These are phyloP conservation scores for Bruguiera hainesii DNA, from an alignment of 441 rosid species.

Conservation along the genomic window DNA sequence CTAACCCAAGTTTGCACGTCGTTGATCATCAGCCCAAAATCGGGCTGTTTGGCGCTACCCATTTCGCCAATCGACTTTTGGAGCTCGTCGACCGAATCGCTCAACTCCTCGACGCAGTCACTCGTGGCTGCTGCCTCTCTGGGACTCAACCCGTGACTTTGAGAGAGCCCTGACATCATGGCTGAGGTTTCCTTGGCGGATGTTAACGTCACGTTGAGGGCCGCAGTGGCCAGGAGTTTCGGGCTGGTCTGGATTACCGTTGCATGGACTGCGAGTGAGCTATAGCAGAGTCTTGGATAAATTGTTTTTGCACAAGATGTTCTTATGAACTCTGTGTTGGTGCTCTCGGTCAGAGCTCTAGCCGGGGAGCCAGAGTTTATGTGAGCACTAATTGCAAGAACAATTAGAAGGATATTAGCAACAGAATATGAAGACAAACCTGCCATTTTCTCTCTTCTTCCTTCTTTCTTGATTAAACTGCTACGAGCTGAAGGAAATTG, in stretches of 20 bases:
- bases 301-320: conserved; percentile 57
- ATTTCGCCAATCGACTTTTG: conserved; percentile 54
- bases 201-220: conserved; percentile 59
- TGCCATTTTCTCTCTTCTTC: conserved; percentile 18
- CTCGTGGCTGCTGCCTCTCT: conserved; percentile 51
- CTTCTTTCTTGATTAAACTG: no score
- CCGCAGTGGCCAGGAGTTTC: conserved; percentile 54
- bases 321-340: conserved; percentile 53
- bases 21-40: conserved; percentile 39
- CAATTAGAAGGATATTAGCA: conserved; percentile 14
- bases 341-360: conserved; percentile 21
- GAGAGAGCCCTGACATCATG: conserved; percentile 47
- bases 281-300: conserved; percentile 62
- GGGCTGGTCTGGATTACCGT: conserved; percentile 61
- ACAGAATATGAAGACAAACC: conserved; percentile 8
- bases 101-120: conserved; percentile 68
- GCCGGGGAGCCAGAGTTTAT: conserved; percentile 23
- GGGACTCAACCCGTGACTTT: conserved; percentile 34
- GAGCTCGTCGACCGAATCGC: conserved; percentile 52
- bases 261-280: conserved; percentile 54
- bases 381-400: conserved; percentile 17
- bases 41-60: conserved; percentile 30
- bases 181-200: conserved; percentile 43
- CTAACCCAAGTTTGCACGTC: conserved; percentile 78
- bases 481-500: conserved; percentile 19